Conservation (phyloP, 306 rosid genomes). For the Quercus bicolor region DNA sequence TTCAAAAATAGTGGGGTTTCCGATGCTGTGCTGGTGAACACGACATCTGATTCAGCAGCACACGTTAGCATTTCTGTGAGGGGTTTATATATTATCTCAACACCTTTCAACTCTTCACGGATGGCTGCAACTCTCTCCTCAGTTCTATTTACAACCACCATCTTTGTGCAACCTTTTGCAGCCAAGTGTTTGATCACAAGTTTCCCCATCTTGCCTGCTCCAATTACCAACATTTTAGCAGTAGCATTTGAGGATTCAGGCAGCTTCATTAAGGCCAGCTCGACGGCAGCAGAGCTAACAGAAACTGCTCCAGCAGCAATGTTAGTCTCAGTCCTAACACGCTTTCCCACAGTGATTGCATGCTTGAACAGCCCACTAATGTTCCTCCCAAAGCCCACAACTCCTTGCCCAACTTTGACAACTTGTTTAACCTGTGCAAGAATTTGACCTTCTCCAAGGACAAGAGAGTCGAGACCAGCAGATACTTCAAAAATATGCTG, state of each 20-base stretch:
- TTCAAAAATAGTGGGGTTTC: slow-evolving; percentile 78
- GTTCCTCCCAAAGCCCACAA: slow-evolving; percentile 90
- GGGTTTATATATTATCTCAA: slow-evolving; percentile 83
- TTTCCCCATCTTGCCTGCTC: slow-evolving; percentile 99
- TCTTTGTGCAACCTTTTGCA: slow-evolving; percentile 81
- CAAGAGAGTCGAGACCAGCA: slow-evolving; percentile 97
- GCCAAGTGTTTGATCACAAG: slow-evolving; percentile 94
- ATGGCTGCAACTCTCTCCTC: slow-evolving; percentile 86
- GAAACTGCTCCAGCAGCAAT: slow-evolving; percentile 99
- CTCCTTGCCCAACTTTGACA: slow-evolving; percentile 97
- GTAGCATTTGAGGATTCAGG: slow-evolving; percentile 61
- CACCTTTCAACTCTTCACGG: slow-evolving; percentile 59
- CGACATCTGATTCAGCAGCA: slow-evolving; percentile 72
- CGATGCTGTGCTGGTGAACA: slow-evolving; percentile 94
- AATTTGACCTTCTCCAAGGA: slow-evolving; percentile 98
- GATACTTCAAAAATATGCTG: slow-evolving; percentile 91
- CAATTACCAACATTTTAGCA: slow-evolving; percentile 78
- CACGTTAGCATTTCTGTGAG: slow-evolving; percentile 76
- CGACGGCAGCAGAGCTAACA: slow-evolving; percentile 97
- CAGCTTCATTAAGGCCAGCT: slow-evolving; percentile 87
- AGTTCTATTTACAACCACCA: slow-evolving; percentile 87
- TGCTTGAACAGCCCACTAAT: slow-evolving; percentile 96
- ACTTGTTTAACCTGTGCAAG: slow-evolving; percentile 99
- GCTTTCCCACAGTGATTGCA: slow-evolving; percentile 94
- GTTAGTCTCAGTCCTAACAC: slow-evolving; percentile 95